phyloP scores from a whole-genome alignment of 306 rosid species.

The Pachyrhizus erosus region DNA sequence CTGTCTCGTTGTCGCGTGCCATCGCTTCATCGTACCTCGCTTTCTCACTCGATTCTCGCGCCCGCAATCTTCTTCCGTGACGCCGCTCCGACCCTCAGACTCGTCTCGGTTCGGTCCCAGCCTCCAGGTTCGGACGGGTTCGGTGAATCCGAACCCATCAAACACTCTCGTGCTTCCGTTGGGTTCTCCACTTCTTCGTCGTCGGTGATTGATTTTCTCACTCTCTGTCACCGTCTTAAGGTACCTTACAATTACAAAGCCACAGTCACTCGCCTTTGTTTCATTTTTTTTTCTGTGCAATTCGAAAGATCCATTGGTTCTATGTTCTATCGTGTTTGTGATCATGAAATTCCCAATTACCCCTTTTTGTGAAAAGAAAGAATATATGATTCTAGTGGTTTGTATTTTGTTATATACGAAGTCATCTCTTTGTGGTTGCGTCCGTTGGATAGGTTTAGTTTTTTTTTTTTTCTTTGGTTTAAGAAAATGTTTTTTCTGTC shows the following conservation, averaged over 20 bases:
- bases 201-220: constrained; percentile 82
- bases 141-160: constrained; percentile 18
- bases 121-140: constrained; percentile 51
- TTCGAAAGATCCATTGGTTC: background rate
- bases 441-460: background rate
- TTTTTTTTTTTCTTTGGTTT: no score
- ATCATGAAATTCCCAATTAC: constrained; percentile 16
- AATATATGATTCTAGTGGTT: background rate
- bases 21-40: constrained; percentile 48
- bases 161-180: constrained; percentile 41
- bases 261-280: background rate
- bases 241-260: constrained; percentile 38
- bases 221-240: constrained; percentile 86
- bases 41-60: constrained; percentile 41
- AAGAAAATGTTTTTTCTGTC: background rate
- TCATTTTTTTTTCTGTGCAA: background rate
- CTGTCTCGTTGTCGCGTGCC: constrained; percentile 52
- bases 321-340: background rate
- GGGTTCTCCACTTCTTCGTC: constrained; percentile 56
- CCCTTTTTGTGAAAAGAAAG: background rate
- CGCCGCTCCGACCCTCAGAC: constrained; percentile 42
- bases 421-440: background rate
- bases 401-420: background rate
- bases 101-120: constrained; percentile 64
- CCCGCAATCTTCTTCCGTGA: constrained; percentile 41